These are phyloP conservation scores for Stylonectria norvegica DNA, from an alignment of 2,329 filamentous ascomycete species.

Conservation along the genomic window DNA sequence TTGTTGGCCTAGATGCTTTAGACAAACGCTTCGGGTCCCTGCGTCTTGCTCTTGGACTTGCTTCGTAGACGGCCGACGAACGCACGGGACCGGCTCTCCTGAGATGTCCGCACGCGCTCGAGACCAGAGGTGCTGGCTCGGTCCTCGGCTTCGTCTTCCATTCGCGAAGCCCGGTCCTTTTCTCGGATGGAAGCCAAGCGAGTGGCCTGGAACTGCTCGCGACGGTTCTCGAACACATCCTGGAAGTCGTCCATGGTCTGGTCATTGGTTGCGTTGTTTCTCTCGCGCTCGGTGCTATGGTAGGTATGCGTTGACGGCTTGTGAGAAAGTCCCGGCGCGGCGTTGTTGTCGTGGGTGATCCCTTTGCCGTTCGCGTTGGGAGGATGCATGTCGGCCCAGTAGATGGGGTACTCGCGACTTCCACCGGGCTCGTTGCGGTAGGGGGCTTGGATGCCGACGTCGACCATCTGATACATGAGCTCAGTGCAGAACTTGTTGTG, in stretches of 20 bases:
- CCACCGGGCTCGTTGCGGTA: constrained; percentile 59
- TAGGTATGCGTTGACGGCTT: constrained; percentile 14
- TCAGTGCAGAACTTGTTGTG: constrained; percentile 95
- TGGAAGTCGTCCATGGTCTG: constrained; percentile 39
- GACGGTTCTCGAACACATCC: constrained; percentile 45
- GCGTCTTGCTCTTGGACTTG: constrained; percentile 26
- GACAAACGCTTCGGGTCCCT: constrained; percentile 25
- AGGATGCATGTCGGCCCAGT: constrained; percentile 37
- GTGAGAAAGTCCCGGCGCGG: constrained; percentile 8
- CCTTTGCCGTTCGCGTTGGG: constrained; percentile 35
- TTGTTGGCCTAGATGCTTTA: constrained; percentile 18
- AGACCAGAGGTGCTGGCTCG: constrained; percentile 30
- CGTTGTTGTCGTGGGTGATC: constrained; percentile 17
- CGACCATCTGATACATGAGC: constrained; percentile 80
- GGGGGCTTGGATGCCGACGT: constrained; percentile 81
- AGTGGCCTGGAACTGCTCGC: constrained; percentile 33
- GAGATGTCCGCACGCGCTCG: constrained; percentile 17
- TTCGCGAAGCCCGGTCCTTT: constrained; percentile 31
- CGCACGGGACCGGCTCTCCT: constrained; percentile 27
- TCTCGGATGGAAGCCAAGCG: constrained; percentile 38
- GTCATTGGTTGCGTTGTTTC: constrained; percentile 28
- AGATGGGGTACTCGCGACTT: constrained; percentile 66
- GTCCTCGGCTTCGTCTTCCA: constrained; percentile 25
- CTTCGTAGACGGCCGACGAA: constrained; percentile 30
- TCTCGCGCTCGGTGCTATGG: constrained; percentile 12